Percentiles rank a stretch among this genome's conserved stretches.
phyloP scores from a whole-genome alignment of 371 early-diverging fungal genomes.

The Funneliformis caledonium region DNA sequence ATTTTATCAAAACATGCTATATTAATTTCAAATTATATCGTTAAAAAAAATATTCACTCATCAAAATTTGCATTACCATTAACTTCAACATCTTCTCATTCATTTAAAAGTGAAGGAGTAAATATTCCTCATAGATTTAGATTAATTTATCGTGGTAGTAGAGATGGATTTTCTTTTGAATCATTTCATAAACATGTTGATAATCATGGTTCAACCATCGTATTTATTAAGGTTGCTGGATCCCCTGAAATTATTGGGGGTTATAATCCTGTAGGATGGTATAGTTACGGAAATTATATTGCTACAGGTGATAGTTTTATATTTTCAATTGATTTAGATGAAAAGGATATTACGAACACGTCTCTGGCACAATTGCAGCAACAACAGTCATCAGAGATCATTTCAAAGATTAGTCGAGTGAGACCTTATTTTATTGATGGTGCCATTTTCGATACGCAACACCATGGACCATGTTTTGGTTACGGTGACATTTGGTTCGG shows the following conservation, averaged over 20 bases:
- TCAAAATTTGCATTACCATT: background rate
- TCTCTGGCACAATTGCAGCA: background rate
- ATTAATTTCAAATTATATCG: conserved; percentile 15
- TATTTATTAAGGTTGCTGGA: conserved; percentile 17
- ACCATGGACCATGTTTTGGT: conserved; percentile 16
- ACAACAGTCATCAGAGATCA: background rate
- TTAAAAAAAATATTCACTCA: background rate
- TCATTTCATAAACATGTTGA: conserved; percentile 27
- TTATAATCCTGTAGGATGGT: conserved; percentile 39
- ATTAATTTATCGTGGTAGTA: conserved; percentile 27
- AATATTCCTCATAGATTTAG: background rate
- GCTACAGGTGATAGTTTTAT: conserved; percentile 27
- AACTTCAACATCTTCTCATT: background rate
- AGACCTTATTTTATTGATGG: conserved; percentile 18
- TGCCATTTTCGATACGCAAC: background rate
- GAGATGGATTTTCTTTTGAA: conserved; percentile 27
- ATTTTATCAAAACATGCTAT: conserved; percentile 19
- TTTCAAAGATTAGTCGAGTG: background rate
- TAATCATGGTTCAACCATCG: conserved; percentile 23
- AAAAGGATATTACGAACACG: background rate
- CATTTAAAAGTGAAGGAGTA: background rate
- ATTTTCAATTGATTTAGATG: background rate
- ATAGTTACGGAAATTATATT: conserved; percentile 7
- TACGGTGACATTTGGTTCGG: background rate
- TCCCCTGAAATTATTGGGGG: conserved; percentile 21